Percentiles rank a stretch among this genome's conserved stretches.
phyloP scores from a whole-genome alignment of 306 rosid genomes.

The Corylus americana region DNA sequence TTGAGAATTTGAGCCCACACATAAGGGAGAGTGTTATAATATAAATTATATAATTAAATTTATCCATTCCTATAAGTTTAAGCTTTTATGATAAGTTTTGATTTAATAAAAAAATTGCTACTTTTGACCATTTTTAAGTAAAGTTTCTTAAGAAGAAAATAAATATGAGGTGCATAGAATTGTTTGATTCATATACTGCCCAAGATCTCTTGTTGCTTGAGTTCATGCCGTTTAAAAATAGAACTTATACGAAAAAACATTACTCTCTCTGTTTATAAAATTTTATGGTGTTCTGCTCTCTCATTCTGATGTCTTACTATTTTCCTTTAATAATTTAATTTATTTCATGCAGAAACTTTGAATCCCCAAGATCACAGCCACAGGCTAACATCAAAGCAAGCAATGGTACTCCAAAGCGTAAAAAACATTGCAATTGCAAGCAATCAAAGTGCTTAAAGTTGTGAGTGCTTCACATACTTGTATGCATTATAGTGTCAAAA shows the following conservation, averaged over 20 bases:
- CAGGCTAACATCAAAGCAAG: slow-evolving; percentile 63
- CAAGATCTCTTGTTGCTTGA: not conserved
- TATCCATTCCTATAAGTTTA: no score
- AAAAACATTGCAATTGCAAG: slow-evolving; percentile 92
- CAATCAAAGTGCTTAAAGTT: slow-evolving; percentile 92
- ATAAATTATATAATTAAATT: no score
- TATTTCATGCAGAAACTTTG: slow-evolving; percentile 69
- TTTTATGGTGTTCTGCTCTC: slow-evolving; percentile 14
- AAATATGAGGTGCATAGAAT: not conserved
- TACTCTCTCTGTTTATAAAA: slow-evolving; percentile 53
- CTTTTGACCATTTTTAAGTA: not conserved
- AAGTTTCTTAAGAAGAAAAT: not conserved
- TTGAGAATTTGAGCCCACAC: no score
- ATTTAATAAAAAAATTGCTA: no score
- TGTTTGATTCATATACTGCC: not conserved
- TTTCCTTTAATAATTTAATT: not conserved
- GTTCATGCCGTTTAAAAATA: not conserved
- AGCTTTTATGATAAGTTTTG: no score
- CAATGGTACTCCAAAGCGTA: slow-evolving; percentile 86
- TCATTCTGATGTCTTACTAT: not conserved
- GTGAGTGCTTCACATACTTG: slow-evolving; percentile 46
- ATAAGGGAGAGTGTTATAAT: no score
- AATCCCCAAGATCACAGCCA: slow-evolving; percentile 78
- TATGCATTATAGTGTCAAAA: not conserved
- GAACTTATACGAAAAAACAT: not conserved